Evolutionary conservation across 1,284 basidiomycete species (phyloP).

Genomic region (Pseudozyma flocculosa): DNA sequence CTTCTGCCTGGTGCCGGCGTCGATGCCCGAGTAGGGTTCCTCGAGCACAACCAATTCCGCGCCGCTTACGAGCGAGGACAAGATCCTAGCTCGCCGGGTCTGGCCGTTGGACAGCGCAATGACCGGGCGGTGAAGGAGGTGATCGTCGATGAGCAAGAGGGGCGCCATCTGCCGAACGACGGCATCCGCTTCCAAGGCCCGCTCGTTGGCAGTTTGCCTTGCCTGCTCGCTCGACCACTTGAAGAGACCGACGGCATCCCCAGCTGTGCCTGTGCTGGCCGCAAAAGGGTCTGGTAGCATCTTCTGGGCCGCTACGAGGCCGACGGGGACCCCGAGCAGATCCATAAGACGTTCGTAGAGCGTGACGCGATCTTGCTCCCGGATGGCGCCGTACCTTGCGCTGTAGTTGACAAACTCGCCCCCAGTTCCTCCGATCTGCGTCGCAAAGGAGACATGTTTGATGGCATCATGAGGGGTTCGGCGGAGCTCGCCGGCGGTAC

Average conservation of each 20-base stretch:
- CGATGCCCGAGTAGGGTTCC: slow-evolving; percentile 44
- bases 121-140: slow-evolving; percentile 41
- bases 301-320: slow-evolving; percentile 30
- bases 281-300: slow-evolving; percentile 47
- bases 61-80: slow-evolving; percentile 72
- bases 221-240: slow-evolving; percentile 29
- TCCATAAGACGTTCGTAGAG: slow-evolving; percentile 52
- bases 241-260: slow-evolving; percentile 19
- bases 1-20: slow-evolving; percentile 20
- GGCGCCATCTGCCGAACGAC: slow-evolving; percentile 36
- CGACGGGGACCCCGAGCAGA: slow-evolving; percentile 35
- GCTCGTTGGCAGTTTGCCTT: slow-evolving; percentile 2
- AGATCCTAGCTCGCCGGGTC: slow-evolving; percentile 79
- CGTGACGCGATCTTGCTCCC: slow-evolving; percentile 47
- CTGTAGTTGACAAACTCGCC: slow-evolving; percentile 50
- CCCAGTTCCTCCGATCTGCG: slow-evolving; percentile 14
- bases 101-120: slow-evolving; percentile 85
- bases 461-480: slow-evolving; percentile 12
- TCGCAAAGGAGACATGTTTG: slow-evolving; percentile 44
- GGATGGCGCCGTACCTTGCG: slow-evolving; percentile 52
- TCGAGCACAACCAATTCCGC: slow-evolving; percentile 62
- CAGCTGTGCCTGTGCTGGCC: background rate
- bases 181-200: slow-evolving; percentile 16
- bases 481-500: background rate
- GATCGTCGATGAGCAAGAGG: slow-evolving; percentile 28